Evolutionary conservation across 805 yeast genomes (phyloP), one percentile per base, ranked within the genome.

Genomic region (Starmerella lactis-condensi): DNA sequence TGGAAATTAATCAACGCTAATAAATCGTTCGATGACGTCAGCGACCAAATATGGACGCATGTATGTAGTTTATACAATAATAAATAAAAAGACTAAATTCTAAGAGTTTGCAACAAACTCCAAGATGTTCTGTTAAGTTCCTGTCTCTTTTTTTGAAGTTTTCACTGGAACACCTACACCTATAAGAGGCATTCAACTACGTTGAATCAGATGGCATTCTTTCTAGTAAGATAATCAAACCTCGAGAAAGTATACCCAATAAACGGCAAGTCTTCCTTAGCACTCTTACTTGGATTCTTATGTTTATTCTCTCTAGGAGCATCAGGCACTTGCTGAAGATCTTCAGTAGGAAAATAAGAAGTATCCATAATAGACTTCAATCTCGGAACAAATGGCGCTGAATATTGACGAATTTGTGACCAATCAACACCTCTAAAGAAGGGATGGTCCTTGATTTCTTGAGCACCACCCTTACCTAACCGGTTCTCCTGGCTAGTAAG

Each of bases 291-390:
- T 12, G 32, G 36, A 20, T 32, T 38, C 12, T 28, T 17, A 20
- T 22, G 5, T 8, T 39, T 46, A 2, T 34, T 24, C 50, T 67
- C 59, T 4, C 73, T 74, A 9, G 93, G 93, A 28, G 79, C 71
- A 47, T 83, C 95, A 2, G 96, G 93, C 31, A 85, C 82, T 47
- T 78, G 79, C 53, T 85, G 94, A 47, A 85, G 62, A 50, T 85
- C 98, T 52, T 85, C 96, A 2, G 93, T 81, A 25, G 98, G 96
- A 81, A 89, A 89, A 61, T 85, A 85, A 45, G 95, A 65, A 0
- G 98, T 89, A 53, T 89, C 98, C 5, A 96, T 85, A 38, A 85
- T 75, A 9, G 92, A 75, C 43, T 82, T 69, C 49, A 89, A 64
- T 49, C 81, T 77, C 17, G 98, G 93, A 43, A 89, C 76, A 47